Evolutionary conservation across 2,329 filamentous ascomycete species (phyloP).

Genomic region (Hymenoscyphus albidus): DNA sequence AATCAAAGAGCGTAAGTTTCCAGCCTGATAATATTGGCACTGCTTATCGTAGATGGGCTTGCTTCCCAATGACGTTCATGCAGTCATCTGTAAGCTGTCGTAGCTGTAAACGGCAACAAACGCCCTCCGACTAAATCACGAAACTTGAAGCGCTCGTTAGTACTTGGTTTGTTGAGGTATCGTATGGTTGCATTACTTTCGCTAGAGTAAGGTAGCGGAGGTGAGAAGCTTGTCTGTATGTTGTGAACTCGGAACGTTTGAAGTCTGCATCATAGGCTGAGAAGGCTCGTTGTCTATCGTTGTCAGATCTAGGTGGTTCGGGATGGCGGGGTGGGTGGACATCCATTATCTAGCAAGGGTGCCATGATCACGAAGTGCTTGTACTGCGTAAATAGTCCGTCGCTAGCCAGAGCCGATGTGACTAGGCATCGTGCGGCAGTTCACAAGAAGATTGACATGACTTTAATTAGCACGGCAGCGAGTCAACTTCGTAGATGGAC

Average conservation of each 20-base stretch:
- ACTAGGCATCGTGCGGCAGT: conserved; percentile 2
- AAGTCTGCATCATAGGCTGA: conserved; percentile 13
- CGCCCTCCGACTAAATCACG: not conserved
- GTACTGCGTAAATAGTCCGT: not conserved
- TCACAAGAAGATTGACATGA: not conserved
- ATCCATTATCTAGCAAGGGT: not conserved
- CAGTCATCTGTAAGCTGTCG: not conserved
- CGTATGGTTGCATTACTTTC: not conserved
- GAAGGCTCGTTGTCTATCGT: not conserved
- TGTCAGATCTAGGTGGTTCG: not conserved
- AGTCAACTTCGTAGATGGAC: conserved; percentile 1
- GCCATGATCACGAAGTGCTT: not conserved
- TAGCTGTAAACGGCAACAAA: conserved; percentile 4
- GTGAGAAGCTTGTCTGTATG: conserved; percentile 6
- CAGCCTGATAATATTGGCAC: not conserved
- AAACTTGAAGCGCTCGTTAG: not conserved
- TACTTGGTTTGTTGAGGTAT: not conserved
- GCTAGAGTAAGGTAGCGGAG: not conserved
- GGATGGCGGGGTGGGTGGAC: not conserved
- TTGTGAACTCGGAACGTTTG: conserved; percentile 17
- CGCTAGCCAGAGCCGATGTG: not conserved
- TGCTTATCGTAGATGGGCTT: conserved; percentile 1
- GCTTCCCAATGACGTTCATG: not conserved
- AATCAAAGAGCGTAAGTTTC: not conserved
- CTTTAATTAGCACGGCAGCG: not conserved